Conservation (phyloP, 768 basidiomycete genomes). For the Hebeloma cylindrosporum region DNA sequence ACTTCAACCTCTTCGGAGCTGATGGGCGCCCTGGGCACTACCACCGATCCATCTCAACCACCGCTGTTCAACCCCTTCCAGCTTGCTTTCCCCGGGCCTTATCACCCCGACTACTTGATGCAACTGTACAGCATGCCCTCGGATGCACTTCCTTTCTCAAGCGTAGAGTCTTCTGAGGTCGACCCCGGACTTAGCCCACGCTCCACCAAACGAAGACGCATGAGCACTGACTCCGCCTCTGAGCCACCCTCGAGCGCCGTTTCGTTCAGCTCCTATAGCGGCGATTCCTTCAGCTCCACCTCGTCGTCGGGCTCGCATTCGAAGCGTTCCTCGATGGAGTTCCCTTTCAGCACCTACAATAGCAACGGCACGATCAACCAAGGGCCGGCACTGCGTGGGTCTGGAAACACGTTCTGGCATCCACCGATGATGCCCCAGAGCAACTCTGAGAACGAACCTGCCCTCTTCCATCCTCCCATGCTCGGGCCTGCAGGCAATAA, state of each 20-base stretch:
- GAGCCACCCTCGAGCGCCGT: conserved; percentile 63
- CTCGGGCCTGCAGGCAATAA: too few relatives aligned
- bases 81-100: conserved; percentile 64
- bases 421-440: conserved; percentile 66
- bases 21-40: conserved; percentile 42
- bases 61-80: conserved; percentile 37
- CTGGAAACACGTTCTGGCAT: conserved; percentile 73
- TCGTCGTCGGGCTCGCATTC: conserved; percentile 55
- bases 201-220: conserved; percentile 64
- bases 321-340: conserved; percentile 66
- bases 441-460: conserved; percentile 46
- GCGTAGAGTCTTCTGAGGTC: conserved; percentile 44
- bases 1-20: conserved; percentile 56
- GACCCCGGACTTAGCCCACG: conserved; percentile 47
- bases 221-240: conserved; percentile 59
- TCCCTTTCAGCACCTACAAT: conserved; percentile 57
- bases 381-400: conserved; percentile 54
- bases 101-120: conserved; percentile 69
- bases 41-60: conserved; percentile 20
- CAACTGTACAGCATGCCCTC: conserved; percentile 48
- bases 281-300: conserved; percentile 57
- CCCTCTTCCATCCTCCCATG: conserved; percentile 64
- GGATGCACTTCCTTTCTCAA: conserved; percentile 56
- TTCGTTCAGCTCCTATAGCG: conserved; percentile 57
- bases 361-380: conserved; percentile 32